Conservation (phyloP, 495 filamentous ascomycete genomes). For the Aspergillus nanangensis region DNA sequence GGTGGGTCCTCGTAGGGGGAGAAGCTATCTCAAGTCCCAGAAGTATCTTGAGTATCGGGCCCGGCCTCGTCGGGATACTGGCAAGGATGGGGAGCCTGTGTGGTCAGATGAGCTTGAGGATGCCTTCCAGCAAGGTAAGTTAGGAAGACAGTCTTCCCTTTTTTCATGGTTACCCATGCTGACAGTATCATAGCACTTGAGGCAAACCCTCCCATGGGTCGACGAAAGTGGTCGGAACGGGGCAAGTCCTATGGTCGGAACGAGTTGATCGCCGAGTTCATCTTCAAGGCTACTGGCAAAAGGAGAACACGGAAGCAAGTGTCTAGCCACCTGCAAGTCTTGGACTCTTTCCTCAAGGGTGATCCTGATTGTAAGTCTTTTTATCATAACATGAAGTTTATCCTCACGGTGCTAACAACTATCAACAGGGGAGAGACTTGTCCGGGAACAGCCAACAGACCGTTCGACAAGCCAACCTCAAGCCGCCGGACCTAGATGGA, state of each 20-base stretch:
- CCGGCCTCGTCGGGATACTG: conserved; percentile 56
- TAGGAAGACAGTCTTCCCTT: neutral
- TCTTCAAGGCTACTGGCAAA: conserved; percentile 65
- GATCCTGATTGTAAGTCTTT: conserved; percentile 47
- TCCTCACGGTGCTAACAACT: conserved; percentile 9
- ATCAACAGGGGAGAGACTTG: conserved; percentile 36
- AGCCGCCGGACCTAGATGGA: conserved; percentile 33
- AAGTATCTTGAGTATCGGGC: conserved; percentile 61
- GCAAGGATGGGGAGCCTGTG: conserved; percentile 51
- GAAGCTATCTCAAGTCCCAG: conserved; percentile 44
- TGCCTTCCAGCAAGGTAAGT: conserved; percentile 84
- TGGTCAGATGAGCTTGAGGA: conserved; percentile 85
- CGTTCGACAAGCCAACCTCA: conserved; percentile 32
- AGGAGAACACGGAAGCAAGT: conserved; percentile 77
- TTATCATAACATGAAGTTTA: neutral
- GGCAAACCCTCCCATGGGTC: conserved; percentile 75
- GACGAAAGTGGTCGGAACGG: conserved; percentile 68
- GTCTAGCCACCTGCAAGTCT: conserved; percentile 95
- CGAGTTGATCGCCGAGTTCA: conserved; percentile 82
- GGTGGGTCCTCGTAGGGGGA: conserved; percentile 24
- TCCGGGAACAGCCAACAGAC: conserved; percentile 36
- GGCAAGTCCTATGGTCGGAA: conserved; percentile 80
- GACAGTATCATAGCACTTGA: conserved; percentile 59
- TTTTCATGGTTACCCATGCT: conserved; percentile 1
- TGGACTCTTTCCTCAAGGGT: conserved; percentile 72